phyloP scores from a whole-genome alignment of 805 yeast species.

The Metschnikowia picachoensis region DNA sequence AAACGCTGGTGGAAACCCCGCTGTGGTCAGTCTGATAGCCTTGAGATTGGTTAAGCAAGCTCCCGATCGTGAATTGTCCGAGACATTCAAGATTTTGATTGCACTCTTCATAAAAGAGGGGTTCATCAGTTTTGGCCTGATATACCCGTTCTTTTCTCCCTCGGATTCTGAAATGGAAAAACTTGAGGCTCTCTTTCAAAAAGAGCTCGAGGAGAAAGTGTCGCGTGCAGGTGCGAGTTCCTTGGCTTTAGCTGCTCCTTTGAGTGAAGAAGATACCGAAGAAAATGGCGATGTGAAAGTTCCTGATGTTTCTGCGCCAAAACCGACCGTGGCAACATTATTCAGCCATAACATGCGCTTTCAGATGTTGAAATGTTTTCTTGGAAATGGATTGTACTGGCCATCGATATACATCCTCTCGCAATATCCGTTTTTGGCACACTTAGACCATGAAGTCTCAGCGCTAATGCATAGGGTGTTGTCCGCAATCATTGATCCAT shows the following conservation, averaged over 20 bases:
- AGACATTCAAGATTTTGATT: slow-evolving; percentile 42
- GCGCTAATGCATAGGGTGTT: slow-evolving; percentile 47
- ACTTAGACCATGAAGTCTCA: slow-evolving; percentile 48
- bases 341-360: slow-evolving; percentile 23
- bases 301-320: slow-evolving; percentile 16
- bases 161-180: slow-evolving; percentile 41
- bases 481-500: slow-evolving; percentile 46
- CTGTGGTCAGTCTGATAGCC: slow-evolving; percentile 54
- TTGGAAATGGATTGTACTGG: slow-evolving; percentile 58
- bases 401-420: slow-evolving; percentile 59
- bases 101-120: slow-evolving; percentile 62
- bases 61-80: slow-evolving; percentile 35
- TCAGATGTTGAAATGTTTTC: slow-evolving; percentile 47
- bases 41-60: slow-evolving; percentile 35
- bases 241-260: slow-evolving; percentile 82
- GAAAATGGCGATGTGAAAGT: background rate
- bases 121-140: slow-evolving; percentile 56
- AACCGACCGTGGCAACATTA: slow-evolving; percentile 16
- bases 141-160: slow-evolving; percentile 58
- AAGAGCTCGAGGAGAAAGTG: slow-evolving; percentile 50
- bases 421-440: slow-evolving; percentile 58
- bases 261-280: slow-evolving; percentile 62
- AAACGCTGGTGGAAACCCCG: slow-evolving; percentile 49
- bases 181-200: slow-evolving; percentile 43
- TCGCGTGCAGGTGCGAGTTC: slow-evolving; percentile 69